Conservation (phyloP, 2,329 filamentous ascomycete species). For the Elsinoe fawcettii region DNA sequence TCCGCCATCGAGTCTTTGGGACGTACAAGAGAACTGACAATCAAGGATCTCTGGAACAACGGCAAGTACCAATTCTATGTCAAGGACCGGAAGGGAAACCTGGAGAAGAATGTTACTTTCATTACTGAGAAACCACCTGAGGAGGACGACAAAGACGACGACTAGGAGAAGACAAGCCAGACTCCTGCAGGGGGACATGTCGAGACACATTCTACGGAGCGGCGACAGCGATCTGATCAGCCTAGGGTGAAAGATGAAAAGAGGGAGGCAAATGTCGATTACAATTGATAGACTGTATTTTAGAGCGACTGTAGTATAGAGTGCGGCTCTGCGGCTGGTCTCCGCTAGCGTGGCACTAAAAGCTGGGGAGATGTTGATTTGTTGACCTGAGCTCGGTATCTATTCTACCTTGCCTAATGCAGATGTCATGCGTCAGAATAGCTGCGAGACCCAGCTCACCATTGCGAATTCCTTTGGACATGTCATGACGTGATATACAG, state of each 20-base stretch:
- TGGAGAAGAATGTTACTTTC: conserved; percentile 42
- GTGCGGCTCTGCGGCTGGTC: conserved; percentile 3
- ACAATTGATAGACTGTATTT: conserved; percentile 2
- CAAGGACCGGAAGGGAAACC: conserved; percentile 39
- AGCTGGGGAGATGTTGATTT: conserved; percentile 8
- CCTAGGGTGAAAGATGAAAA: background rate
- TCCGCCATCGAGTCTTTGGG: conserved; percentile 88
- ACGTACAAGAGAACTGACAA: conserved; percentile 85
- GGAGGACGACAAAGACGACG: conserved; percentile 24
- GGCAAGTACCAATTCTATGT: conserved; percentile 66
- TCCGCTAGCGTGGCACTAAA: conserved; percentile 6
- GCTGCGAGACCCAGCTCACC: no score
- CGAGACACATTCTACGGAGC: background rate
- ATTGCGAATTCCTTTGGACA: background rate
- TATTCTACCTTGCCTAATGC: no score
- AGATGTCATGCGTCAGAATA: no score
- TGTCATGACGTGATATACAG: background rate
- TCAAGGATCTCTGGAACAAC: conserved; percentile 84
- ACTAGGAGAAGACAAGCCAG: conserved; percentile 17
- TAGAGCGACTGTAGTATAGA: background rate
- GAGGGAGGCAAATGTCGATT: conserved; percentile 11
- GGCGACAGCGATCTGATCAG: background rate
- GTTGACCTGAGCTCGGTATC: background rate
- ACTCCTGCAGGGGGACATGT: background rate
- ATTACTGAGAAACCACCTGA: conserved; percentile 28